Percentiles rank a stretch among this genome's conserved stretches.
These are phyloP conservation scores for Mrakia frigida DNA, from an alignment of 768 basidiomycete species.

Conservation along the genomic window DNA sequence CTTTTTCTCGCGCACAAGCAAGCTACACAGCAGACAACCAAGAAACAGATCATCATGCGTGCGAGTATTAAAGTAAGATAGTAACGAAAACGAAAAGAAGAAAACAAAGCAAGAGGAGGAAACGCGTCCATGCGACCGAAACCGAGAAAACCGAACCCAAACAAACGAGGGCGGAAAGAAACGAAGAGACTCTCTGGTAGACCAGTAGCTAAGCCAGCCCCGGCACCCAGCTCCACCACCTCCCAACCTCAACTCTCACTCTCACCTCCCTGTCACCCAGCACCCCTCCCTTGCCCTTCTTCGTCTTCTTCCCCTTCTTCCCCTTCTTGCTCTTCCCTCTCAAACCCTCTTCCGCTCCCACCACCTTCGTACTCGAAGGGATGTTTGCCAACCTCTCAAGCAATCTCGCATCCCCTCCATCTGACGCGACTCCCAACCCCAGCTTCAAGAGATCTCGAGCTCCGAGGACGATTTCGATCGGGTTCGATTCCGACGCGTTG, in stretches of 20 bases:
- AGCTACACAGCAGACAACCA: too few relatives aligned
- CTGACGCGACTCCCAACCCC: background rate
- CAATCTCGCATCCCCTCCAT: background rate
- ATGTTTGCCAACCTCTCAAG: background rate
- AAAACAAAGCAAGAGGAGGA: too few relatives aligned
- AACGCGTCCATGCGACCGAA: background rate
- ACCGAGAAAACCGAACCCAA: background rate
- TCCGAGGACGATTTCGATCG: background rate
- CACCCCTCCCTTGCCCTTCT: background rate
- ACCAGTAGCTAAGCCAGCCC: background rate
- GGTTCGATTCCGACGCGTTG: background rate
- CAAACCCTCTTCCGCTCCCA: background rate
- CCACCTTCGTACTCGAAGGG: background rate
- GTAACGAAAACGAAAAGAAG: too few relatives aligned
- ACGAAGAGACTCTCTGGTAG: too few relatives aligned
- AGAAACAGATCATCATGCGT: too few relatives aligned
- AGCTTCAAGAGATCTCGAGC: background rate
- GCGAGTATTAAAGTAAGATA: too few relatives aligned
- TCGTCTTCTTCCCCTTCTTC: background rate
- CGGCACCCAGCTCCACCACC: constrained; percentile 13
- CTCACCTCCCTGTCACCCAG: background rate
- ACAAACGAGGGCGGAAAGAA: background rate
- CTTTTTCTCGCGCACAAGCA: too few relatives aligned
- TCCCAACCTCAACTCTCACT: constrained; percentile 9
- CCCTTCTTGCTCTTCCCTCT: background rate